These are phyloP conservation scores for Orychophragmus violaceus DNA, from an alignment of 345 rosid species.

Conservation along the genomic window DNA sequence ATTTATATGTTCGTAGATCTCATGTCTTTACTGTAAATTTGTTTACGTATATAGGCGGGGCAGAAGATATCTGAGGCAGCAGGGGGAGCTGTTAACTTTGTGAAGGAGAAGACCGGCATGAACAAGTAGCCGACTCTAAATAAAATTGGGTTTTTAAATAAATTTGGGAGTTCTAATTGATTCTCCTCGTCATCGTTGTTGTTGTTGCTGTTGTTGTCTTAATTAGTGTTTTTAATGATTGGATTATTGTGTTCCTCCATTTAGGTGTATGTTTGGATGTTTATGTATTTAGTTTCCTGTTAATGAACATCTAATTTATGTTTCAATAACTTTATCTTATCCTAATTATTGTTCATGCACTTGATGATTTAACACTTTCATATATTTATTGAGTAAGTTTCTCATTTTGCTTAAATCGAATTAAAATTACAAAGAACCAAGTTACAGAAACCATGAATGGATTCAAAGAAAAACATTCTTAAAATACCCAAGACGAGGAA, in stretches of 20 bases:
- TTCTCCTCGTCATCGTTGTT: constrained; percentile 1
- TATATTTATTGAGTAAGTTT: not conserved
- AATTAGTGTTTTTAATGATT: not conserved
- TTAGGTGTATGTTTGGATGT: not conserved
- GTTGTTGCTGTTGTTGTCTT: not conserved
- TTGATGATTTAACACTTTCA: not conserved
- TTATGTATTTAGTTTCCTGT: not conserved
- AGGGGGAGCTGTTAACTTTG: constrained; percentile 56
- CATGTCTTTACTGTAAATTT: not conserved
- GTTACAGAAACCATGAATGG: not conserved
- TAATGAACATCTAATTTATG: not conserved
- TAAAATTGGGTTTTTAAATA: not conserved
- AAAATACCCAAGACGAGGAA: not conserved
- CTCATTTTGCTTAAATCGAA: not conserved
- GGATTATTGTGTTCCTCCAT: not conserved
- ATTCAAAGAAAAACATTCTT: not conserved
- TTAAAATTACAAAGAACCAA: not conserved
- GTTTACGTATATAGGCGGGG: constrained; percentile 42
- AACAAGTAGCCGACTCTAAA: constrained; percentile 21
- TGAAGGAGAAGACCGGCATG: constrained; percentile 53
- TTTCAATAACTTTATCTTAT: not conserved
- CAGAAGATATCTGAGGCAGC: constrained; percentile 44
- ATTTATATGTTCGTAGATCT: not conserved
- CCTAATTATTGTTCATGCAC: not conserved
- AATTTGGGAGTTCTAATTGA: constrained; percentile 4